These are phyloP conservation scores for Diplodia mutila DNA, from an alignment of 2,329 filamentous ascomycete species.

Conservation along the genomic window DNA sequence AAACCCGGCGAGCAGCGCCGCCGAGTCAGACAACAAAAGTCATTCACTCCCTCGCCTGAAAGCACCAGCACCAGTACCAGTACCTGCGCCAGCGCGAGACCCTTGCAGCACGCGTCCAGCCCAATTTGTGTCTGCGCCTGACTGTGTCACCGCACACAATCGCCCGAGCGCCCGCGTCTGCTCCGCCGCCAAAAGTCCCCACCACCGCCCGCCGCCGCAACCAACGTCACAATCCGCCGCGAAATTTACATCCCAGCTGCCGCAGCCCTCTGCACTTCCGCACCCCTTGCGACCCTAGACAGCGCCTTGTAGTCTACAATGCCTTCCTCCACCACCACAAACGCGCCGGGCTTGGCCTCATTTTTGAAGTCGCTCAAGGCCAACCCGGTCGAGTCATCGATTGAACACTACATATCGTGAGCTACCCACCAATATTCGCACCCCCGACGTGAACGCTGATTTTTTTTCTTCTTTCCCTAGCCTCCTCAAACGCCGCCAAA, in stretches of 20 bases:
- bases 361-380: constrained; percentile 80
- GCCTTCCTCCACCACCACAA: constrained; percentile 59
- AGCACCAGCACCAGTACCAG: not conserved
- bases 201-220: constrained; percentile 3
- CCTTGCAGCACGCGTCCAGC: constrained; percentile 13
- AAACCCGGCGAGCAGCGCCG: constrained; percentile 10
- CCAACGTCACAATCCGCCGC: constrained; percentile 13
- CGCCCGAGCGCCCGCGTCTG: not conserved
- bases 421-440: constrained; percentile 37
- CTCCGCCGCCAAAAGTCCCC: constrained; percentile 15
- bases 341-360: constrained; percentile 74
- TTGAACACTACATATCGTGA: constrained; percentile 83
- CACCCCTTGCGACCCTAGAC: not conserved
- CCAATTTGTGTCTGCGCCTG: not conserved
- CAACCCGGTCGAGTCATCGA: constrained; percentile 75
- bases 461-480: constrained; percentile 41
- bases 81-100: constrained; percentile 2
- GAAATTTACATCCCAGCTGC: not conserved
- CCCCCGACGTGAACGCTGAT: constrained; percentile 18
- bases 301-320: constrained; percentile 46
- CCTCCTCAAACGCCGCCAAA: constrained; percentile 87
- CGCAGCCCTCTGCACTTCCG: not conserved
- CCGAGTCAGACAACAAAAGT: not conserved
- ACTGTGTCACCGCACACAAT: constrained; percentile 16
- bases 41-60: too few relatives aligned